A percentile compares a stretch with the other conserved stretches of the same genome.
These are phyloP conservation scores for Notholithocarpus densiflorus DNA, from an alignment of 306 rosid species.

Conservation along the genomic window DNA sequence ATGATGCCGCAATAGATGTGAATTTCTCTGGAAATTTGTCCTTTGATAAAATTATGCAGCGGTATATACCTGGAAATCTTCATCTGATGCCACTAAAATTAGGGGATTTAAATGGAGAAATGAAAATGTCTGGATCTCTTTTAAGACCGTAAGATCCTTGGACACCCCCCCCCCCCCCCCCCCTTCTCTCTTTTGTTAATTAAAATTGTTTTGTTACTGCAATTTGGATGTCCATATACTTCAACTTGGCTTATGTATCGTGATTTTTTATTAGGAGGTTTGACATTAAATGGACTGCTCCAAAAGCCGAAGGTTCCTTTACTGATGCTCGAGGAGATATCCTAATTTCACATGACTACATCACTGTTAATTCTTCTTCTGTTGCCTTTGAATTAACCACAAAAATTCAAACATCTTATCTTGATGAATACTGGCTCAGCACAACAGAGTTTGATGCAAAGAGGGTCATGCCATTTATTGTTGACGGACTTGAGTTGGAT, in stretches of 20 bases:
- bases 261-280: slow-evolving; percentile 53
- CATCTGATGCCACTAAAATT: slow-evolving; percentile 60
- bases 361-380: slow-evolving; percentile 69
- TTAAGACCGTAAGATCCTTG: slow-evolving; percentile 72
- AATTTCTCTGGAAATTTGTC: slow-evolving; percentile 83
- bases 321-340: slow-evolving; percentile 91
- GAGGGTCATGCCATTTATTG: slow-evolving; percentile 46
- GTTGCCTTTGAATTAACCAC: slow-evolving; percentile 72
- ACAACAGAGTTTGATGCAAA: slow-evolving; percentile 38
- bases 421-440: slow-evolving; percentile 38
- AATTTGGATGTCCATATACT: slow-evolving; percentile 20
- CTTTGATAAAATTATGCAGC: slow-evolving; percentile 67
- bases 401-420: slow-evolving; percentile 64
- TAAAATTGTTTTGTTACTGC: neutral
- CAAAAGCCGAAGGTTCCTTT: slow-evolving; percentile 80
- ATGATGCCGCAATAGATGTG: slow-evolving; percentile 80
- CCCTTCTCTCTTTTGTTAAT: slow-evolving; percentile 6
- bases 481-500: slow-evolving; percentile 79
- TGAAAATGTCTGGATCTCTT: slow-evolving; percentile 80
- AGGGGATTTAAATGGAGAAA: slow-evolving; percentile 76
- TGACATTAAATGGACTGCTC: slow-evolving; percentile 89
- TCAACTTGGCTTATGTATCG: slow-evolving; percentile 20
- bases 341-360: slow-evolving; percentile 64
- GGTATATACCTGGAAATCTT: slow-evolving; percentile 66
- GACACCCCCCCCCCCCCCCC: neutral